Evolutionary conservation across 768 basidiomycete genomes (phyloP).

Genomic region (Boletellus sp.): DNA sequence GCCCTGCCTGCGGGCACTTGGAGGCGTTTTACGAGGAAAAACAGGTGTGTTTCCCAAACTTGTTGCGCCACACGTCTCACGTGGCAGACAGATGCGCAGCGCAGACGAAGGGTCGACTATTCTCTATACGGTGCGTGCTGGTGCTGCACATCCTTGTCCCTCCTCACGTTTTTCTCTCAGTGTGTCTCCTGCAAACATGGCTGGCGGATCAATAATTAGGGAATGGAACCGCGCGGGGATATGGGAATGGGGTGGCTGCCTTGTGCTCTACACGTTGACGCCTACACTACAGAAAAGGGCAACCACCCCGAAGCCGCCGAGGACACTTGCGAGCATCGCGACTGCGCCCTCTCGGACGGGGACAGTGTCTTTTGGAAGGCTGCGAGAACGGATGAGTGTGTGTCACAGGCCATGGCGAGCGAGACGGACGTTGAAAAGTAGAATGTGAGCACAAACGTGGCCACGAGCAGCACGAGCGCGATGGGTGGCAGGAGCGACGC

Average conservation of each 20-base stretch:
- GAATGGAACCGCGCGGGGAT: background rate
- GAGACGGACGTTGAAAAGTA: slow-evolving; percentile 79
- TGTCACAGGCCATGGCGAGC: background rate
- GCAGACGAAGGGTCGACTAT: slow-evolving; percentile 95
- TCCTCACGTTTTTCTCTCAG: slow-evolving; percentile 36
- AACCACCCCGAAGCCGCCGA: slow-evolving; percentile 87
- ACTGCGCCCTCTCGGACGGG: slow-evolving; percentile 66
- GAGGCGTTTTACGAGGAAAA: slow-evolving; percentile 87
- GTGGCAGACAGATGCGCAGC: slow-evolving; percentile 60
- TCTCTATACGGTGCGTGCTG: slow-evolving; percentile 77
- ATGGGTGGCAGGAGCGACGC: slow-evolving; percentile 66
- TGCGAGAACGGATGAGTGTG: slow-evolving; percentile 31
- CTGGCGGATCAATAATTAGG: slow-evolving; percentile 77
- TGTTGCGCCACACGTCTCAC: background rate
- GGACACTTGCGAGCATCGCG: slow-evolving; percentile 66
- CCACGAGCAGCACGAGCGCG: slow-evolving; percentile 65
- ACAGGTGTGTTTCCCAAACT: slow-evolving; percentile 50
- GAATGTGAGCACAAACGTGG: slow-evolving; percentile 83
- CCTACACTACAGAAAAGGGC: slow-evolving; percentile 59
- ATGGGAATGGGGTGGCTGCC: slow-evolving; percentile 3
- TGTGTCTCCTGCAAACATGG: slow-evolving; percentile 74
- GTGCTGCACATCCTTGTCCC: background rate
- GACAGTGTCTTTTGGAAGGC: slow-evolving; percentile 71
- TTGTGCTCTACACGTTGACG: slow-evolving; percentile 28
- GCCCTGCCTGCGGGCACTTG: slow-evolving; percentile 80